These are phyloP conservation scores for Trametes sp. DNA, from an alignment of 1,284 basidiomycete genomes.

Conservation along the genomic window DNA sequence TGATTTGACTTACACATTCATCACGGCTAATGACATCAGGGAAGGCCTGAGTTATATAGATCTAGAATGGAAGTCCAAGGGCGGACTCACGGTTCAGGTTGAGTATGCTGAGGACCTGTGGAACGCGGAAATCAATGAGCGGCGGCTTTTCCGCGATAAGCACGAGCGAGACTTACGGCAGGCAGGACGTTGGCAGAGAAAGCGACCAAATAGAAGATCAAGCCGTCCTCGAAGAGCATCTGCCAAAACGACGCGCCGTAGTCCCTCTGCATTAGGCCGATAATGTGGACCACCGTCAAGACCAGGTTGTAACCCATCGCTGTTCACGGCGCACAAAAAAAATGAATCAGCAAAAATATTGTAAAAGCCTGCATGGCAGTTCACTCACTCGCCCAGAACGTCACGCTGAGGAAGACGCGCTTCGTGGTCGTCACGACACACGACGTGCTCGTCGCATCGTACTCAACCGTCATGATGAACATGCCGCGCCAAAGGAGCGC, in stretches of 20 bases:
- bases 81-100: slow-evolving; percentile 61
- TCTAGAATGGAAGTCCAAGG: background rate
- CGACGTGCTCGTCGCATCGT: slow-evolving; percentile 47
- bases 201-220: slow-evolving; percentile 69
- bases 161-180: slow-evolving; percentile 53
- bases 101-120: slow-evolving; percentile 59
- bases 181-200: slow-evolving; percentile 72
- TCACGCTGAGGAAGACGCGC: slow-evolving; percentile 63
- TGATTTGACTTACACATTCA: slow-evolving; percentile 64
- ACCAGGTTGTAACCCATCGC: slow-evolving; percentile 74
- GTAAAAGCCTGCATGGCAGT: background rate
- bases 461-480: slow-evolving; percentile 67
- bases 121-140: no score
- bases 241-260: slow-evolving; percentile 63
- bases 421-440: slow-evolving; percentile 63
- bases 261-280: slow-evolving; percentile 58
- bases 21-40: slow-evolving; percentile 50
- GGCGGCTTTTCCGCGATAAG: no score
- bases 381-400: slow-evolving; percentile 72
- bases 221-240: slow-evolving; percentile 73
- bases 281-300: slow-evolving; percentile 61
- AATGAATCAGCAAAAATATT: slow-evolving; percentile 15
- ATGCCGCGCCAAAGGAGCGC: slow-evolving; percentile 70
- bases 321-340: slow-evolving; percentile 35
- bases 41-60: slow-evolving; percentile 1